A percentile compares a stretch with the other conserved stretches of the same genome.
These are phyloP conservation scores for Pythium chondricola DNA, from an alignment of 352 stramenopile genomes.

Conservation along the genomic window DNA sequence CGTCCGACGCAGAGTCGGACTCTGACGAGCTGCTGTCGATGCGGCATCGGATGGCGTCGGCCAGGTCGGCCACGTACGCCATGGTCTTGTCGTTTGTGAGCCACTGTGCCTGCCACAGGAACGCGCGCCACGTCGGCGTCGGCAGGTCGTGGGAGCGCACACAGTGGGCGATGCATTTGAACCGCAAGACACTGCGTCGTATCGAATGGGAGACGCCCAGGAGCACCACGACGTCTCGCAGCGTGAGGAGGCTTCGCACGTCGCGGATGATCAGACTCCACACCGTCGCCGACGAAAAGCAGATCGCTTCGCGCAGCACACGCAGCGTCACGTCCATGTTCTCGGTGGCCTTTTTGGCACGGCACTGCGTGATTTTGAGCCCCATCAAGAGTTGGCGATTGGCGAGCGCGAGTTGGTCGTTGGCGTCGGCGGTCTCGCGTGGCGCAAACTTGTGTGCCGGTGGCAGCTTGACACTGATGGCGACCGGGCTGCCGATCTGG, in stretches of 20 bases:
- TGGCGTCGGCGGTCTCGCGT: slow-evolving; percentile 51
- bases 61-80: slow-evolving; percentile 46
- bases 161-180: slow-evolving; percentile 26
- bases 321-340: slow-evolving; percentile 52
- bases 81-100: slow-evolving; percentile 41
- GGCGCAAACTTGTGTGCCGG: slow-evolving; percentile 63
- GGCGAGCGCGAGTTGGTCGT: slow-evolving; percentile 53
- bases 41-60: slow-evolving; percentile 33
- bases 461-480: slow-evolving; percentile 30
- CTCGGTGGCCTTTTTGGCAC: slow-evolving; percentile 42
- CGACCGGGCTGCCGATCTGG: slow-evolving; percentile 28
- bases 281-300: slow-evolving; percentile 14
- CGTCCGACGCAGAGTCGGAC: slow-evolving; percentile 36
- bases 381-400: slow-evolving; percentile 66
- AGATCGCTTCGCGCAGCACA: slow-evolving; percentile 38
- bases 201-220: slow-evolving; percentile 29
- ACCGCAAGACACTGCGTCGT: slow-evolving; percentile 14
- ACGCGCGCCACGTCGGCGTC: slow-evolving; percentile 10
- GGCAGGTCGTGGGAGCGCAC: slow-evolving; percentile 14
- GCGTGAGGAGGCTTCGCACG: slow-evolving; percentile 29
- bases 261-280: slow-evolving; percentile 26
- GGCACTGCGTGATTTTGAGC: slow-evolving; percentile 55
- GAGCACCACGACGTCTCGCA: slow-evolving; percentile 36
- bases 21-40: slow-evolving; percentile 44
- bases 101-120: slow-evolving; percentile 40